These are phyloP conservation scores for Parietaria judaica DNA, from an alignment of 306 rosid genomes.

Conservation along the genomic window DNA sequence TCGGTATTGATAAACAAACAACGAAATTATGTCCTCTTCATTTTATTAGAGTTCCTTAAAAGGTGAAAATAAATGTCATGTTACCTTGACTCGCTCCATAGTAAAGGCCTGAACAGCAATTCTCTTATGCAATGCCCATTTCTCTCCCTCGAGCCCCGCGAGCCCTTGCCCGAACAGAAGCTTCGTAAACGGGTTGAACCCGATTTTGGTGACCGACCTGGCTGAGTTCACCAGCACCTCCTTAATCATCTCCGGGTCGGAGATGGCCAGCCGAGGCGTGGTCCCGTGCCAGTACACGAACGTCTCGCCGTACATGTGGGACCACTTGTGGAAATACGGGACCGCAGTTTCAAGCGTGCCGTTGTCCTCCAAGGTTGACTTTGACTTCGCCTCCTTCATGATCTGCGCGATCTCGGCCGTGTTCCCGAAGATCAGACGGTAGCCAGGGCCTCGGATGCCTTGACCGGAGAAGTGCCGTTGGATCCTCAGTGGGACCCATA, in stretches of 20 bases:
- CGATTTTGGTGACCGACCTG: slow-evolving; percentile 27
- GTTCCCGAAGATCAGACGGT: slow-evolving; percentile 56
- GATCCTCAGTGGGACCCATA: slow-evolving; percentile 49
- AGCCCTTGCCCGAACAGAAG: slow-evolving; percentile 57
- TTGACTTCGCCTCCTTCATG: slow-evolving; percentile 29
- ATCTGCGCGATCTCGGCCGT: slow-evolving; percentile 44
- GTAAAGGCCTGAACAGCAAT: slow-evolving; percentile 50
- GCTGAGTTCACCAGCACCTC: slow-evolving; percentile 39
- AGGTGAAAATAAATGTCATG: too few species aligned
- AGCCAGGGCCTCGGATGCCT: slow-evolving; percentile 60
- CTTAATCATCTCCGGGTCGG: slow-evolving; percentile 60
- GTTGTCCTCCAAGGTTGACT: slow-evolving; percentile 21
- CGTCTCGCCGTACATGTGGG: slow-evolving; percentile 49
- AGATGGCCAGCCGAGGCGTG: slow-evolving; percentile 44
- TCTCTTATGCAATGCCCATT: slow-evolving; percentile 48
- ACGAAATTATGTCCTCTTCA: too few species aligned
- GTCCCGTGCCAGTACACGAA: slow-evolving; percentile 69
- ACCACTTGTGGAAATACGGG: slow-evolving; percentile 59
- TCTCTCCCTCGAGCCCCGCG: slow-evolving; percentile 37
- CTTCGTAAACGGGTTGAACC: slow-evolving; percentile 41
- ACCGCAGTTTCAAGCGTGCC: slow-evolving; percentile 27
- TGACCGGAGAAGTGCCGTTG: slow-evolving; percentile 41
- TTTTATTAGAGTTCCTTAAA: too few species aligned
- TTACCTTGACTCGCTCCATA: slow-evolving; percentile 37
- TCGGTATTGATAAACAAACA: too few species aligned